A percentile compares a stretch with the other conserved stretches of the same genome.
phyloP scores from a whole-genome alignment of 257 asterid species.

The Solanum boliviense region DNA sequence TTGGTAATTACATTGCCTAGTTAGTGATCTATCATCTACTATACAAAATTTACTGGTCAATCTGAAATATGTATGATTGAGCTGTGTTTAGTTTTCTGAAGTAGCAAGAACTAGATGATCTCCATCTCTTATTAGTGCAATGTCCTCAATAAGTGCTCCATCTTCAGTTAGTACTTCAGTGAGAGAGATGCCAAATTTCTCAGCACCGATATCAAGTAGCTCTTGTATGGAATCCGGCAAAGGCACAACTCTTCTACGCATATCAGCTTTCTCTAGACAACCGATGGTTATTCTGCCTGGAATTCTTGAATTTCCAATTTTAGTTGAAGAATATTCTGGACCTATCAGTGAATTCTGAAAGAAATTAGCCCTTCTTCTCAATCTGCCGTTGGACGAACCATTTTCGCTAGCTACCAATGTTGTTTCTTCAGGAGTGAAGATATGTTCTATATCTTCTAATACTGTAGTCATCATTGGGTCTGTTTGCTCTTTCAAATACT shows the following conservation, averaged over 20 bases:
- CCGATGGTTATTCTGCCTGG: constrained; percentile 35
- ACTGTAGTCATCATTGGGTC: constrained; percentile 49
- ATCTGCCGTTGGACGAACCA: not conserved
- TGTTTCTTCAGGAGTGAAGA: not conserved
- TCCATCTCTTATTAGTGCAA: constrained; percentile 50
- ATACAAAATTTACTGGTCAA: not conserved
- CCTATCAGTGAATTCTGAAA: constrained; percentile 51
- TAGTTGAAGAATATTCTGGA: constrained; percentile 8
- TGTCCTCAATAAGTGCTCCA: constrained; percentile 53
- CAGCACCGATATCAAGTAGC: constrained; percentile 43
- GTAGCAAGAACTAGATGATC: constrained; percentile 51
- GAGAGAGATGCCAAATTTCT: constrained; percentile 36
- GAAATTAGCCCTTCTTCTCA: constrained; percentile 13
- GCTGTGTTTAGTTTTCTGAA: not conserved
- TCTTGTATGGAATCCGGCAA: constrained; percentile 47
- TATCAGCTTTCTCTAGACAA: constrained; percentile 31
- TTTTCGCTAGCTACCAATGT: not conserved
- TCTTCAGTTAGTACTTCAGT: constrained; percentile 34
- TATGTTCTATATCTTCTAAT: constrained; percentile 37
- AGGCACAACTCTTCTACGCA: constrained; percentile 24
- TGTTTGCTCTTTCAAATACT: constrained; percentile 47
- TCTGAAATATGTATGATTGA: not conserved
- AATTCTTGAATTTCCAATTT: not conserved
- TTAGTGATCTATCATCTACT: not conserved
- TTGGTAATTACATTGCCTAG: not conserved